These are phyloP conservation scores for Hypsizygus ulmarius DNA, from an alignment of 1,284 basidiomycete genomes.

Conservation along the genomic window DNA sequence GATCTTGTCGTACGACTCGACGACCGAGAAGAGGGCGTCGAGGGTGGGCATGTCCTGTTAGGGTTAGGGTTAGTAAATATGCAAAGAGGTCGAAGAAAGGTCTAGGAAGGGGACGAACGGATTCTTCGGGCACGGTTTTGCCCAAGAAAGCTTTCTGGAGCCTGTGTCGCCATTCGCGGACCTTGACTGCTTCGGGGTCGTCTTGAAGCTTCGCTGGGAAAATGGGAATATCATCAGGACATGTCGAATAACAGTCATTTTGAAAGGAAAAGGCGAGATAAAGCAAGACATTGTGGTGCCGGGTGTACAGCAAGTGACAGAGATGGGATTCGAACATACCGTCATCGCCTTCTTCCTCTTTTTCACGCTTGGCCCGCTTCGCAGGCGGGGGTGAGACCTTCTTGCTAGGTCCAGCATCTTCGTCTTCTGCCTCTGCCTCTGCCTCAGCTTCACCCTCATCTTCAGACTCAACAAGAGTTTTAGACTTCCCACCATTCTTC, in stretches of 20 bases:
- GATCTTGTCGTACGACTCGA: constrained; percentile 84
- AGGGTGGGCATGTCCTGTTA: constrained; percentile 74
- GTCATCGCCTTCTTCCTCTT: constrained; percentile 61
- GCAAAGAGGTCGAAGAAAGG: neutral
- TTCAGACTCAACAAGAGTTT: constrained; percentile 70
- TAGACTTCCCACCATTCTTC: constrained; percentile 63
- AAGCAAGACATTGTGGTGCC: neutral
- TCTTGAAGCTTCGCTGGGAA: constrained; percentile 43
- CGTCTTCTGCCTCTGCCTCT: constrained; percentile 38
- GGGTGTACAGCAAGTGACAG: neutral
- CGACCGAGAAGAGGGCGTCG: constrained; percentile 76
- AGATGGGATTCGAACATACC: constrained; percentile 32
- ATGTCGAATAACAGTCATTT: neutral
- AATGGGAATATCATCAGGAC: constrained; percentile 2
- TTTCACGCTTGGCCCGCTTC: constrained; percentile 66
- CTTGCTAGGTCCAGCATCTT: constrained; percentile 52
- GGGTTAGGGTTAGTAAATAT: constrained; percentile 8
- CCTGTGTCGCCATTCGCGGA: constrained; percentile 87
- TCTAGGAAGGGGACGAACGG: constrained; percentile 35
- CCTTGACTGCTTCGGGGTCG: constrained; percentile 74
- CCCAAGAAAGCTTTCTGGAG: constrained; percentile 87
- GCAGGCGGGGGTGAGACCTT: constrained; percentile 57
- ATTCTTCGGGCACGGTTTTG: constrained; percentile 49
- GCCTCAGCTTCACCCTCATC: constrained; percentile 57
- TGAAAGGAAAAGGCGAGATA: neutral